These are phyloP conservation scores for Pleurotus tuber-regium DNA, from an alignment of 768 basidiomycete species.

Conservation along the genomic window DNA sequence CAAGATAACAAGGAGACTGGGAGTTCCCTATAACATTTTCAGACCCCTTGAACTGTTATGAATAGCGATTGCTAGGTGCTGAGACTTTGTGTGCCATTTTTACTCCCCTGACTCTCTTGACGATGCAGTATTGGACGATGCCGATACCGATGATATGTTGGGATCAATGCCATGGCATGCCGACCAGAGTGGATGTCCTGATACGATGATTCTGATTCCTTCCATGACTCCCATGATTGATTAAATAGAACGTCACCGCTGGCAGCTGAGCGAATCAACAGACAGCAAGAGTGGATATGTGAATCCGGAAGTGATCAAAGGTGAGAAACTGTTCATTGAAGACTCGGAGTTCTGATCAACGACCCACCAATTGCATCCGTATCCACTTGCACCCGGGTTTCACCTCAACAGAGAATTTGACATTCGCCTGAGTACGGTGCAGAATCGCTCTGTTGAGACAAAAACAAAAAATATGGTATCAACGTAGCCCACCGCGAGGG, in stretches of 20 bases:
- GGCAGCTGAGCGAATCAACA: no score
- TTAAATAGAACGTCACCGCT: no score
- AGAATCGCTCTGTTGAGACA: not conserved
- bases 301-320: not conserved
- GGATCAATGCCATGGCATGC: no score
- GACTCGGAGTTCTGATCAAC: no score
- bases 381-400: not conserved
- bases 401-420: not conserved
- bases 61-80: not conserved
- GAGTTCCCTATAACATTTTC: not conserved
- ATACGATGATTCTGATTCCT: no score
- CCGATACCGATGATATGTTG: no score
- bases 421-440: not conserved
- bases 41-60: not conserved
- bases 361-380: not conserved
- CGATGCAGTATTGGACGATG: not conserved
- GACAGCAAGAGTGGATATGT: no score
- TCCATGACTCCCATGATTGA: no score
- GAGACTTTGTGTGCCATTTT: no score
- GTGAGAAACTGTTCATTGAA: not conserved
- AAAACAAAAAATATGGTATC: not conserved
- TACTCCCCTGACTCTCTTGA: not conserved
- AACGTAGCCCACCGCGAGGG: constrained; percentile 72
- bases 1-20: not conserved
- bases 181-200: no score